Evolutionary conservation across 2,329 filamentous ascomycete genomes (phyloP).

Genomic region (Fusarium sublunatum): DNA sequence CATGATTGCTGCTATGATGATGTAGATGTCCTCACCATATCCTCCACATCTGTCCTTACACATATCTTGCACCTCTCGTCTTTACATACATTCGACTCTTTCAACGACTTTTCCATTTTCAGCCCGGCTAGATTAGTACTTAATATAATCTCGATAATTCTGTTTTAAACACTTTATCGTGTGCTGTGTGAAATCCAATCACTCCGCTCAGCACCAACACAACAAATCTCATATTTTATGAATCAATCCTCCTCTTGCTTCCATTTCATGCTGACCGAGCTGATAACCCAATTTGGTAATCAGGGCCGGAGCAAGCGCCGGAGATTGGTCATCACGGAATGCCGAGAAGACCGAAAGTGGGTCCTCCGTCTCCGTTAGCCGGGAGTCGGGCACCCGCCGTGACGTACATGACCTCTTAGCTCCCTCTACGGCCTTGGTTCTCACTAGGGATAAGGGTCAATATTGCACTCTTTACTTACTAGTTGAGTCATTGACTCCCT

Average conservation of each 20-base stretch:
- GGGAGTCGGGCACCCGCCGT: conserved; percentile 4
- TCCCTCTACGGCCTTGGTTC: neutral
- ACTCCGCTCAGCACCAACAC: too few relatives aligned
- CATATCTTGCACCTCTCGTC: neutral
- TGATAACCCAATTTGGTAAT: neutral
- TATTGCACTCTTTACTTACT: too few relatives aligned
- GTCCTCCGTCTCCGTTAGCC: neutral
- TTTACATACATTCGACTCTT: neutral
- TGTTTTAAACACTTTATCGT: neutral
- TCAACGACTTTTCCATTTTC: neutral
- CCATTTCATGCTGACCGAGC: neutral
- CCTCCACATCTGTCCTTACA: neutral
- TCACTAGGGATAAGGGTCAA: too few relatives aligned
- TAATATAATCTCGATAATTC: conserved; percentile 1
- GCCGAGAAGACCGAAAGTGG: conserved; percentile 23
- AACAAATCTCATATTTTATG: too few relatives aligned
- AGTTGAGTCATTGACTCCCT: neutral
- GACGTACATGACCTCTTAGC: neutral
- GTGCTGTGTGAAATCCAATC: neutral
- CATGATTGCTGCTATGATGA: conserved; percentile 17
- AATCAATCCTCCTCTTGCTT: neutral
- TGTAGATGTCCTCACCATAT: neutral
- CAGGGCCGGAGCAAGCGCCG: neutral
- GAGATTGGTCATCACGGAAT: conserved; percentile 21
- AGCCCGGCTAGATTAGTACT: conserved; percentile 1